Conservation (phyloP, 176 grass and related monocot genomes). For the Ensete glaucum region DNA sequence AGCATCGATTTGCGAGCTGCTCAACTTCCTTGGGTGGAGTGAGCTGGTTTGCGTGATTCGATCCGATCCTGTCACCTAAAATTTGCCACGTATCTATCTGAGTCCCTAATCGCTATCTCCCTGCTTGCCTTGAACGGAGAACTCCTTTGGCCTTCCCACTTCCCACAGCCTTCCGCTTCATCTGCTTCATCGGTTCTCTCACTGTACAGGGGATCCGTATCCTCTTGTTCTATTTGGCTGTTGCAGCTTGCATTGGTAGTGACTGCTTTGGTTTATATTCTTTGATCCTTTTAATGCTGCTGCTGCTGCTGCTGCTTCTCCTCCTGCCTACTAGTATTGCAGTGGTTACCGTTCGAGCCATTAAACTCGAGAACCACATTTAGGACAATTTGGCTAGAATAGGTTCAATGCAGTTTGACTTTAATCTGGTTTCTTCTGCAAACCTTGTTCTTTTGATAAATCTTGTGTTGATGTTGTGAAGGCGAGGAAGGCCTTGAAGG, state of each 20-base stretch:
- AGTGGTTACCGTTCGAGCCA: neutral
- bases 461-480: constrained; percentile 15
- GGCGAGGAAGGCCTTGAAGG: constrained; percentile 88
- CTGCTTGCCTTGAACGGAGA: neutral
- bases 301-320: neutral
- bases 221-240: neutral
- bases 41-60: constrained; percentile 5
- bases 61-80: constrained; percentile 24
- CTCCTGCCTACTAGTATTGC: neutral
- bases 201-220: neutral
- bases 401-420: neutral
- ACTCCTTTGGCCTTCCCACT: neutral
- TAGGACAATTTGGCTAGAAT: neutral
- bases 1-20: neutral
- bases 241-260: neutral
- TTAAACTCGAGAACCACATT: constrained; percentile 1
- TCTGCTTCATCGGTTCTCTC: neutral
- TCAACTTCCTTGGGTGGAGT: neutral
- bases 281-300: neutral
- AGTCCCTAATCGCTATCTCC: neutral
- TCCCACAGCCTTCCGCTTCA: neutral
- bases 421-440: neutral
- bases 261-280: neutral
- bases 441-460: neutral
- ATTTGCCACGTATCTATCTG: constrained; percentile 1